Evolutionary conservation across 805 yeast genomes (phyloP).

Genomic region (Saturnispora halmiae): DNA sequence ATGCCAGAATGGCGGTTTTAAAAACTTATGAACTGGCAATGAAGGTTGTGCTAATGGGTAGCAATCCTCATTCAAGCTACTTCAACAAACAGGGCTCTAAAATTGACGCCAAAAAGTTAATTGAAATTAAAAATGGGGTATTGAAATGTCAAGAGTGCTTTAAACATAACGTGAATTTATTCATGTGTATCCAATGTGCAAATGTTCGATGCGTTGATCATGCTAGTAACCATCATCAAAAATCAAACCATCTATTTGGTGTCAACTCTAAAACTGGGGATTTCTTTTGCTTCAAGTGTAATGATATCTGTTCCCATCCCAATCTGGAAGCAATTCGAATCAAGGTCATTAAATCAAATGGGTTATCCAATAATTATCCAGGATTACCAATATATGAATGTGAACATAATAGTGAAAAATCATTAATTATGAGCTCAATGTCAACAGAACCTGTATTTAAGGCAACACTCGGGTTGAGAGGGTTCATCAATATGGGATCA

Average conservation of each 20-base stretch:
- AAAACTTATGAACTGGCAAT: slow-evolving; percentile 45
- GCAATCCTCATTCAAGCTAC: slow-evolving; percentile 14
- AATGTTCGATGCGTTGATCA: slow-evolving; percentile 63
- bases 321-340: slow-evolving; percentile 45
- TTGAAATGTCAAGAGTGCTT: slow-evolving; percentile 46
- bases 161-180: slow-evolving; percentile 23
- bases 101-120: slow-evolving; percentile 30
- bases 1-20: slow-evolving; percentile 41
- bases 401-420: slow-evolving; percentile 22
- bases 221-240: slow-evolving; percentile 38
- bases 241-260: slow-evolving; percentile 41
- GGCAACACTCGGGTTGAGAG: slow-evolving; percentile 73
- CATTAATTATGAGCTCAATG: slow-evolving; percentile 24
- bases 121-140: slow-evolving; percentile 35
- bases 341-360: slow-evolving; percentile 19
- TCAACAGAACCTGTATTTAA: slow-evolving; percentile 38
- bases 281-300: slow-evolving; percentile 72
- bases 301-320: slow-evolving; percentile 57
- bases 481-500: slow-evolving; percentile 90
- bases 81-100: slow-evolving; percentile 32
- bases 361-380: slow-evolving; percentile 18
- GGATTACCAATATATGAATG: slow-evolving; percentile 27
- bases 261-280: slow-evolving; percentile 62
- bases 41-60: slow-evolving; percentile 29
- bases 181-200: slow-evolving; percentile 71